phyloP scores from a whole-genome alignment of 2,329 filamentous ascomycete genomes.

The Hymenoscyphus fructigenus region DNA sequence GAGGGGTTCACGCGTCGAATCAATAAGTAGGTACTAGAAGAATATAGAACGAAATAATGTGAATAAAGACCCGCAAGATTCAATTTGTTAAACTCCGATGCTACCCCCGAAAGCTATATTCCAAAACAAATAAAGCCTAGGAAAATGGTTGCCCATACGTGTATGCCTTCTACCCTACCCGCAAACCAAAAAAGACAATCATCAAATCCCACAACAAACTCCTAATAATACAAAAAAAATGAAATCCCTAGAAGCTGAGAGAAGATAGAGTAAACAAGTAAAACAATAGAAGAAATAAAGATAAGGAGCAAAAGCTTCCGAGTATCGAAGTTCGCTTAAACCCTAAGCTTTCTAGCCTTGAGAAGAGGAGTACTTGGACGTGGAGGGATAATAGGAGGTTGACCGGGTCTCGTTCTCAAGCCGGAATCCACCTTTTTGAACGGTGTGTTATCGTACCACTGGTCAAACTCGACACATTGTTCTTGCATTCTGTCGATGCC shows the following conservation, averaged over 20 bases:
- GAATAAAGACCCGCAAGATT: background rate
- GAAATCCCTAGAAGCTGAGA: background rate
- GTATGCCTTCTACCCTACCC: background rate
- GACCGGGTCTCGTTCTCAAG: background rate
- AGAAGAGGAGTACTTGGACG: background rate
- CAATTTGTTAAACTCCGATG: background rate
- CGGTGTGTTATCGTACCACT: background rate
- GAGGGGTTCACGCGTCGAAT: too few species aligned
- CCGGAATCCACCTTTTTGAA: slow-evolving; percentile 7
- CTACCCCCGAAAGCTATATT: background rate
- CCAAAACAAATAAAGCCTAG: background rate
- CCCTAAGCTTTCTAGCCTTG: background rate
- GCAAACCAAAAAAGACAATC: background rate
- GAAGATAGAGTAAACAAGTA: background rate
- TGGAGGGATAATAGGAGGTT: background rate
- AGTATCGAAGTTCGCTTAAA: background rate
- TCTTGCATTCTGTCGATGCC: background rate
- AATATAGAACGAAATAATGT: background rate
- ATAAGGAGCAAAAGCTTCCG: background rate
- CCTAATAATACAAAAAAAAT: background rate
- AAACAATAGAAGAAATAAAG: background rate
- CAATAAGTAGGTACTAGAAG: too few species aligned
- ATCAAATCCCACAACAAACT: background rate
- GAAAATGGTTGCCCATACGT: background rate
- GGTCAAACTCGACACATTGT: background rate